A percentile compares a stretch with the other conserved stretches of the same genome.
These are phyloP conservation scores for Ustilago loliicola DNA, from an alignment of 1,284 basidiomycete species.

Conservation along the genomic window DNA sequence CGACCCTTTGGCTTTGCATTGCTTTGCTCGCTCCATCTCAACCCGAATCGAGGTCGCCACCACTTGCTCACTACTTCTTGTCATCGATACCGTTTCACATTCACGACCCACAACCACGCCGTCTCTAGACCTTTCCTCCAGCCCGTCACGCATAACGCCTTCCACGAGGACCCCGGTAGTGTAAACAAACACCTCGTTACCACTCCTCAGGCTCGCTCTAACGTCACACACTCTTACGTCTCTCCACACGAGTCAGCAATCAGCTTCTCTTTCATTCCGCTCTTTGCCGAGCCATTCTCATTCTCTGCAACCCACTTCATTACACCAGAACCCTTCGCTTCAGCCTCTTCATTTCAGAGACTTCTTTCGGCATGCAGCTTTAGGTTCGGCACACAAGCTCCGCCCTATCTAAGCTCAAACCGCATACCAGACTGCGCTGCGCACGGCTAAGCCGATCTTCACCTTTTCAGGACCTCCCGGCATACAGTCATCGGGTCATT, in stretches of 20 bases:
- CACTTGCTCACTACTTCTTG: neutral
- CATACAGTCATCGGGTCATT: constrained; percentile 1
- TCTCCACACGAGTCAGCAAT: neutral
- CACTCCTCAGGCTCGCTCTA: neutral
- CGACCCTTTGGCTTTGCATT: neutral
- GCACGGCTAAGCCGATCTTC: constrained; percentile 11
- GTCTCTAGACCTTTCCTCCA: neutral
- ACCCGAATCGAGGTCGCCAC: neutral
- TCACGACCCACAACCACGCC: neutral
- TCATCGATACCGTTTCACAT: constrained; percentile 3
- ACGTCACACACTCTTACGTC: neutral
- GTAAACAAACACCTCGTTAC: constrained; percentile 7
- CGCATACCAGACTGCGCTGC: neutral
- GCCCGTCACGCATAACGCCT: constrained; percentile 2
- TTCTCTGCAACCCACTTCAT: constrained; percentile 4
- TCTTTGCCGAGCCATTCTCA: neutral
- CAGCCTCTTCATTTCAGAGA: neutral
- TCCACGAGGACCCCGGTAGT: neutral
- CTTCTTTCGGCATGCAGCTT: neutral
- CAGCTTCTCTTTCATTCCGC: constrained; percentile 4
- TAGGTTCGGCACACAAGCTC: neutral
- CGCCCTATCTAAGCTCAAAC: constrained; percentile 26
- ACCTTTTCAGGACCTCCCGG: constrained; percentile 20
- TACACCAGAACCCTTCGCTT: neutral
- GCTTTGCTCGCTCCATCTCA: too few species aligned